phyloP scores from a whole-genome alignment of 1,139 yeast species.

The Eremothecium sinecaudum region DNA sequence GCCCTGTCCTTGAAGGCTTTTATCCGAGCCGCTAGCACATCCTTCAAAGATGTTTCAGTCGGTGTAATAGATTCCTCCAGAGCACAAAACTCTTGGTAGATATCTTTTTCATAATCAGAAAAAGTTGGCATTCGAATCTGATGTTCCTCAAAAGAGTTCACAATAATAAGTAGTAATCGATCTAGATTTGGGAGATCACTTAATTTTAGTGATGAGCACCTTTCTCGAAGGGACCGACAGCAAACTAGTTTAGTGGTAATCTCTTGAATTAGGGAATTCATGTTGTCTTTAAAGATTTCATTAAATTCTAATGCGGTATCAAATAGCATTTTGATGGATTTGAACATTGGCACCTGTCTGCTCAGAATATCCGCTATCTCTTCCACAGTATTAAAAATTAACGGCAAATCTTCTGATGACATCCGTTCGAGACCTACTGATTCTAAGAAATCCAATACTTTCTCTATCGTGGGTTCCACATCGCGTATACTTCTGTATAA shows the following conservation, averaged over 20 bases:
- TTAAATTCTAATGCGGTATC: conserved; percentile 49
- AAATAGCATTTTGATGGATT: conserved; percentile 37
- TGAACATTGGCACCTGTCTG: conserved; percentile 35
- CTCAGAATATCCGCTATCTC: conserved; percentile 35
- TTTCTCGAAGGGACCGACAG: conserved; percentile 34
- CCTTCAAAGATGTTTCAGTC: conserved; percentile 42
- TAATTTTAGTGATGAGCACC: conserved; percentile 37
- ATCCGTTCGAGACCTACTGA: conserved; percentile 12
- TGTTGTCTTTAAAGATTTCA: conserved; percentile 46
- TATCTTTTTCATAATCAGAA: conserved; percentile 32
- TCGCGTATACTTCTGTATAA: conserved; percentile 35
- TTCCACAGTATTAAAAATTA: conserved; percentile 28
- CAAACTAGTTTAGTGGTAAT: conserved; percentile 39
- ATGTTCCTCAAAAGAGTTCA: conserved; percentile 29
- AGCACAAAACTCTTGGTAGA: conserved; percentile 33
- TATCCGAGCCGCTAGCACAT: conserved; percentile 47
- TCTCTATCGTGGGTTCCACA: conserved; percentile 42
- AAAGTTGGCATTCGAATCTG: conserved; percentile 31
- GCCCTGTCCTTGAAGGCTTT: conserved; percentile 30
- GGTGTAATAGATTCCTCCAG: conserved; percentile 28
- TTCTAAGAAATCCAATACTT: conserved; percentile 36
- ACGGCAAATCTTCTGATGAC: conserved; percentile 15
- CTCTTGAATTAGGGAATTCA: conserved; percentile 44
- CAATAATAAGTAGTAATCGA: conserved; percentile 36
- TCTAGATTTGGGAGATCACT: conserved; percentile 36